Evolutionary conservation across 2,329 filamentous ascomycete species (phyloP), one percentile per base, ranked within the genome.

Genomic region (Cladophialophora exuberans): DNA sequence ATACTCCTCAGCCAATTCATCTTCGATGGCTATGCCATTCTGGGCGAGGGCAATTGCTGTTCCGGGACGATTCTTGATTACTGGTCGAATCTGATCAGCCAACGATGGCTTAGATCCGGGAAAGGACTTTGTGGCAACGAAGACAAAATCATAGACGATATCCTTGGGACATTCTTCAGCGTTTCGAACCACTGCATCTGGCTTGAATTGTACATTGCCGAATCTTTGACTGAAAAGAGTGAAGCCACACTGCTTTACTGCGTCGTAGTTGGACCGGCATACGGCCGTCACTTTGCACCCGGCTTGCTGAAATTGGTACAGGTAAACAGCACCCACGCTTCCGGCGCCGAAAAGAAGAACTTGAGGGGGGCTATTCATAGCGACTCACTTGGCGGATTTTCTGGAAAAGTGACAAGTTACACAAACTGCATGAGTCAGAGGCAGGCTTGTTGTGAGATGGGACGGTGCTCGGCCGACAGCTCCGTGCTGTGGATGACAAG

Each of bases 191-290:
- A 83, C 83, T 42, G 79, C 76, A 54, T 84, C 69, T 3, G 88
- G 81, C 33, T 60, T 72, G 73, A 88, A 90, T 20, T 71, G 78
- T 69, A 87, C 88, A 68, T 84, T 76, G 41, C 86, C 86, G 67
- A 87, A 90, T 51, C 81, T 78, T 49, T 79, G 70, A 1, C 82
- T 84, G 17, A 77, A 68, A 52, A 85, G 83, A 1, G 67, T 64
- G 62, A 83, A 83, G 11, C 83, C 82, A 4, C 72, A 64, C 6
- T 73, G 65, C 17, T 69, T 67, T 15, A 82, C 82, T 1, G 67
- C 68, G 0, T 73, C 66, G 65, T 77, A 84, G 64, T 84, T 86
- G 1, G 82, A 85, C n/a, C 83, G 74, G 39, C 84, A 69, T 0
- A 85, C 78, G 0, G 77, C 70, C 0, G 82, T 83, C 3, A 85